Percentiles rank a stretch among this genome's conserved stretches.
These are phyloP conservation scores for Neurospora sp. DNA, from an alignment of 495 filamentous ascomycete species.

Conservation along the genomic window DNA sequence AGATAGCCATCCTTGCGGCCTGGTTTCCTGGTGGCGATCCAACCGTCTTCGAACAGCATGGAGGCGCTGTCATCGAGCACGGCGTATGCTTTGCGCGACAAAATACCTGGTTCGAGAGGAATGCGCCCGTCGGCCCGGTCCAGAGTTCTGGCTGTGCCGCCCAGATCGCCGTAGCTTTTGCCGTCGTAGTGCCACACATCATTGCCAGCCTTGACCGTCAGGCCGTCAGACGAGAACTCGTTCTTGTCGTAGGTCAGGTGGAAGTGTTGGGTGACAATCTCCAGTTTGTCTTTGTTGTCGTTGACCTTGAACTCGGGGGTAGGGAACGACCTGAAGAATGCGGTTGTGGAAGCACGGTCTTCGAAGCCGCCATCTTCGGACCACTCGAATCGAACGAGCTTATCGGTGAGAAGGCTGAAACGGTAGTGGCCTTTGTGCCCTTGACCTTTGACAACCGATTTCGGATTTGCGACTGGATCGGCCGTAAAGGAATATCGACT, in stretches of 20 bases:
- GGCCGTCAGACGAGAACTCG: slow-evolving; percentile 33
- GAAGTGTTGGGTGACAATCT: slow-evolving; percentile 41
- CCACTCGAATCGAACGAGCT: slow-evolving; percentile 48
- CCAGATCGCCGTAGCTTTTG: slow-evolving; percentile 32
- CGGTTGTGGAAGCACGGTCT: slow-evolving; percentile 47
- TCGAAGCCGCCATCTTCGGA: slow-evolving; percentile 45
- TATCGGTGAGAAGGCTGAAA: slow-evolving; percentile 44
- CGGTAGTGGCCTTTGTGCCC: slow-evolving; percentile 30
- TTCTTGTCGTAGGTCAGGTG: slow-evolving; percentile 44
- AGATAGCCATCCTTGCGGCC: slow-evolving; percentile 46
- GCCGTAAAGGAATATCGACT: slow-evolving; percentile 34
- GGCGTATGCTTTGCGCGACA: slow-evolving; percentile 36
- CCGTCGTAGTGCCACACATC: slow-evolving; percentile 39
- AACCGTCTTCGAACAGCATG: slow-evolving; percentile 46
- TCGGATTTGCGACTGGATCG: slow-evolving; percentile 33
- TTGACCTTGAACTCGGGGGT: slow-evolving; percentile 36
- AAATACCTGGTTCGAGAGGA: slow-evolving; percentile 36
- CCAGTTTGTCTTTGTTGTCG: slow-evolving; percentile 26
- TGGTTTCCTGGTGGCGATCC: slow-evolving; percentile 32
- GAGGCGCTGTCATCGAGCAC: slow-evolving; percentile 44
- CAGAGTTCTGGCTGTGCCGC: slow-evolving; percentile 45
- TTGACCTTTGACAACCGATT: slow-evolving; percentile 34
- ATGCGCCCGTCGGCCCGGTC: slow-evolving; percentile 42
- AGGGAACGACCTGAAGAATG: slow-evolving; percentile 38
- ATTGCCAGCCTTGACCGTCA: slow-evolving; percentile 27